Percentiles rank a stretch among this genome's conserved stretches.
Conservation (phyloP, 345 rosid genomes). For the Nephelium lappaceum region DNA sequence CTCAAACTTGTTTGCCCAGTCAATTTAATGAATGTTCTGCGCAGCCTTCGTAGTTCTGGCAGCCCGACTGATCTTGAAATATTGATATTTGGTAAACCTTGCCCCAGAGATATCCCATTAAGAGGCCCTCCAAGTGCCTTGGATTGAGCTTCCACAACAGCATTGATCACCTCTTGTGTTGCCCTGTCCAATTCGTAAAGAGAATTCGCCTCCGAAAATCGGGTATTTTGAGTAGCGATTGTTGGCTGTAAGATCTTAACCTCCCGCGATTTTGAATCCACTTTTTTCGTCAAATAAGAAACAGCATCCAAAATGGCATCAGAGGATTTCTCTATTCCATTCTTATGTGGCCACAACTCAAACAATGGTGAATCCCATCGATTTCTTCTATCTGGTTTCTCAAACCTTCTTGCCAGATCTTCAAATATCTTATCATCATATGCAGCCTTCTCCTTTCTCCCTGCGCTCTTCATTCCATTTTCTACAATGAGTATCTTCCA, state of each 20-base stretch:
- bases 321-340: conserved; percentile 61
- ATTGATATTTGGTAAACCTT: conserved; percentile 56
- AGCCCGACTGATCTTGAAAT: conserved; percentile 75
- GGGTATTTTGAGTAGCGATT: conserved; percentile 75
- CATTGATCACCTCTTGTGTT: conserved; percentile 77
- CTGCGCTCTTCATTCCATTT: conserved; percentile 80
- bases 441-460: conserved; percentile 59
- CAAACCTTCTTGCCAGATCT: conserved; percentile 83
- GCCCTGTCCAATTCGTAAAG: conserved; percentile 86
- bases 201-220: conserved; percentile 81
- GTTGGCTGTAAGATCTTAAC: conserved; percentile 89
- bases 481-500: conserved; percentile 62
- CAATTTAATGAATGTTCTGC: conserved; percentile 81
- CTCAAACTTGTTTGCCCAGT: conserved; percentile 90
- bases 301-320: conserved; percentile 70
- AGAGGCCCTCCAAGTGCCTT: conserved; percentile 72
- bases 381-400: conserved; percentile 87
- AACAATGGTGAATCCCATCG: conserved; percentile 98
- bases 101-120: conserved; percentile 59
- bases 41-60: conserved; percentile 84
- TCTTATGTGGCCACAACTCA: conserved; percentile 63
- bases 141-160: conserved; percentile 78
- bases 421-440: conserved; percentile 71
- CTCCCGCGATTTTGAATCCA: conserved; percentile 71
- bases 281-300: conserved; percentile 72